Base-by-base conservation (phyloP, 495 filamentous ascomycete genomes). In the Hapsidospora chrysogenum region DNA sequence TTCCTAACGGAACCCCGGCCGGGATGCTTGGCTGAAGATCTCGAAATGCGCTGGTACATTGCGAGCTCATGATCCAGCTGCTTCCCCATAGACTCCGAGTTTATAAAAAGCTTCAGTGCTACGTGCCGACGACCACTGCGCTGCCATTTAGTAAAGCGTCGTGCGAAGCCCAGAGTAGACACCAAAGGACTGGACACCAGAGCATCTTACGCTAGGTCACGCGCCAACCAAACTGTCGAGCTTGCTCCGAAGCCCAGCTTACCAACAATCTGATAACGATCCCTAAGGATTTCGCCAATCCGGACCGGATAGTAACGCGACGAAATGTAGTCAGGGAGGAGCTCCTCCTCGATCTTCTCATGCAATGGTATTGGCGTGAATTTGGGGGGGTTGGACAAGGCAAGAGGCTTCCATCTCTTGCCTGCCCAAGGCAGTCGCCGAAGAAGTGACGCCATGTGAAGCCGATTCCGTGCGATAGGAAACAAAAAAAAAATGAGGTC, bases 191-290 rank as follows among this genome's bases (percentile, higher is more conserved):
- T 16, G 5, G 43, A 6, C 6, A 6, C 11, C 23, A 11, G 19
- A 17, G 25, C 37, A 13, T 49, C 58, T 43, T 52, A 59, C 59
- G 52, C 45, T 33, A 72, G 51, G 55, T 71, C 66, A 19, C 56
- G 55, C 33, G 57, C 60, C 17, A 74, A 53, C 66, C 66, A 71
- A 9, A 56, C 61, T 4, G 67, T 73, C 16, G 68, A 73, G 29
- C 52, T 56, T 6, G 61, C 40, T 26, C 68, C 68, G 39, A 57
- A 72, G 11, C 70, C 68, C 23, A 72, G 54, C 46, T 74, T 73
- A 4, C 56, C 57, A 3, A 64, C 38, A 25, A 71, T 49, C 39
- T 66, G 48, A 38, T 72, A 73, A 23, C 54, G 57, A 31, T 51
- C 48, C 23, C 55, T 33, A 33, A 62, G 51, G 10, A 67, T 47